These are phyloP conservation scores for Vanderwaltozyma yarrowii DNA, from an alignment of 805 yeast genomes.

Conservation along the genomic window DNA sequence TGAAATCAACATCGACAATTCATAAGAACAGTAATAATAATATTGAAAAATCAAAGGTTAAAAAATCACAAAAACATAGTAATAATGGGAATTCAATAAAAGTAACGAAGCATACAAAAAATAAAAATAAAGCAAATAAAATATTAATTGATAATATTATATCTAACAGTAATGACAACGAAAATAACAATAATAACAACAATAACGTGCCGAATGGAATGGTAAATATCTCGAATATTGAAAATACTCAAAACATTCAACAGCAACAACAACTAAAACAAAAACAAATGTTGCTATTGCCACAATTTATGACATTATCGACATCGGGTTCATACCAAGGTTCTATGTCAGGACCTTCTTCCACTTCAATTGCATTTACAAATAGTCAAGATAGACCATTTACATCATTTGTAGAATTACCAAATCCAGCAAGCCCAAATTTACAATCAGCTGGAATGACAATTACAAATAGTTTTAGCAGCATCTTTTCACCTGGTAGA, in stretches of 20 bases:
- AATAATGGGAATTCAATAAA: neutral
- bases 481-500: conserved; percentile 9
- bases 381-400: neutral
- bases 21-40: neutral
- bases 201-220: too few relatives aligned
- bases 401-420: neutral
- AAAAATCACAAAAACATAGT: neutral
- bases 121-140: neutral
- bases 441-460: conserved; percentile 9
- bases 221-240: too few relatives aligned
- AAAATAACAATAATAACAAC: too few relatives aligned
- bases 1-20: conserved; percentile 1
- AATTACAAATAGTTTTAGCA: conserved; percentile 5
- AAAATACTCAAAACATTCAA: neutral
- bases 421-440: neutral
- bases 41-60: neutral
- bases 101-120: neutral
- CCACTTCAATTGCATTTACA: neutral
- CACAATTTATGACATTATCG: conserved; percentile 3
- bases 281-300: conserved; percentile 2
- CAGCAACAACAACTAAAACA: neutral
- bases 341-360: neutral
- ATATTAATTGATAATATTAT: neutral
- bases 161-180: too few relatives aligned
- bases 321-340: neutral